Evolutionary conservation across 768 basidiomycete species (phyloP).

Genomic region (Suillus spraguei): DNA sequence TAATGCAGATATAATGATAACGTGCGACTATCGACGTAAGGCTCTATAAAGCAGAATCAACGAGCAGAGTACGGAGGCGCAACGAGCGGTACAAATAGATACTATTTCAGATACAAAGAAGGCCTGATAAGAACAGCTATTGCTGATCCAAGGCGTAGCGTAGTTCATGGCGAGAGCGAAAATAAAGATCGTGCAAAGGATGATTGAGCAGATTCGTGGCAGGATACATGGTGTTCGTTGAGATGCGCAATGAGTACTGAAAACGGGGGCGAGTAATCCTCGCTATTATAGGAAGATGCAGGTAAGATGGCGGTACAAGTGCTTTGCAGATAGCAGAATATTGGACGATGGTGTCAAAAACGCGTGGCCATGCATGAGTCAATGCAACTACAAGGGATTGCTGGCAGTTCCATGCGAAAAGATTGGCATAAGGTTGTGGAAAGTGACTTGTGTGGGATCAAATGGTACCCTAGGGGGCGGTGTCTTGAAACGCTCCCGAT

Average conservation of each 20-base stretch:
- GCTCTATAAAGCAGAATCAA: slow-evolving; percentile 14
- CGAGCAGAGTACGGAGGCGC: slow-evolving; percentile 7
- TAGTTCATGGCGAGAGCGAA: slow-evolving; percentile 32
- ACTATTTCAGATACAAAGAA: slow-evolving; percentile 20
- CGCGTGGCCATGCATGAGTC: slow-evolving; percentile 6
- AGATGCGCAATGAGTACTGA: slow-evolving; percentile 28
- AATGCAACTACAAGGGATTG: slow-evolving; percentile 16
- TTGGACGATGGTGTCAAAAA: slow-evolving; percentile 12
- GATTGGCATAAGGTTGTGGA: slow-evolving; percentile 67
- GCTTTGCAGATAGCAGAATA: slow-evolving; percentile 18
- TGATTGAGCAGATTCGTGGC: slow-evolving; percentile 25
- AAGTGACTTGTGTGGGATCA: slow-evolving; percentile 51
- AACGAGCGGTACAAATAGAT: slow-evolving; percentile 19
- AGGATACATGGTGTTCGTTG: slow-evolving; percentile 29
- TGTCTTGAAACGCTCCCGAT: slow-evolving; percentile 29
- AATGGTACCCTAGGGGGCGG: slow-evolving; percentile 41
- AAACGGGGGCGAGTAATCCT: slow-evolving; percentile 22
- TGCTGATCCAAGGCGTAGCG: slow-evolving; percentile 29
- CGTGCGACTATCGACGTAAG: slow-evolving; percentile 21
- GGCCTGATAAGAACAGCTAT: slow-evolving; percentile 17
- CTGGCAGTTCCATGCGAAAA: slow-evolving; percentile 34
- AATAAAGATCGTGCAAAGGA: slow-evolving; percentile 21
- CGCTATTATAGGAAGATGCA: slow-evolving; percentile 34
- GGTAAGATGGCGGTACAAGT: slow-evolving; percentile 31
- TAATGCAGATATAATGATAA: slow-evolving; percentile 11